These are phyloP conservation scores for Chlorella vulgaris DNA, from an alignment of 139 green algal genomes.

Conservation along the genomic window DNA sequence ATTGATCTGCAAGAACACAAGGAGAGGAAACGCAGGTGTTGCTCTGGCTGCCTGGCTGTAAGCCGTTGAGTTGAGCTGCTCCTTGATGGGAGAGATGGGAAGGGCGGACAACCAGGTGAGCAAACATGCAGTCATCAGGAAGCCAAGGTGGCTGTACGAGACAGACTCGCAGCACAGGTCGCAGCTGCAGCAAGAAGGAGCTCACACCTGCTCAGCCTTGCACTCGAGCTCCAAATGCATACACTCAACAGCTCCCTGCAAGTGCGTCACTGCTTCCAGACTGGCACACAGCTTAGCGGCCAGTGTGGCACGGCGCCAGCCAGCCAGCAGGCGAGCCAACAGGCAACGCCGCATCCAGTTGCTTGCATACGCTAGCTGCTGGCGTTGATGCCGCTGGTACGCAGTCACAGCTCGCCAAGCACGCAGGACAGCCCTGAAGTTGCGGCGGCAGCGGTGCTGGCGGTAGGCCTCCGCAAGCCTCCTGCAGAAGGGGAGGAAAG, in stretches of 20 bases:
- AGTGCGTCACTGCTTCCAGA: conserved; percentile 7
- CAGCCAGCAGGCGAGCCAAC: neutral
- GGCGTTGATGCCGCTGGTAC: neutral
- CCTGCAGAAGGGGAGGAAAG: neutral
- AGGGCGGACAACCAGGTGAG: too few relatives aligned
- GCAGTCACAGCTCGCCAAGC: neutral
- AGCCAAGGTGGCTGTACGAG: too few relatives aligned
- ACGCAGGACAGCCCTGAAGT: neutral
- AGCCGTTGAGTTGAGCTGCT: too few relatives aligned
- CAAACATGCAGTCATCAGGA: neutral
- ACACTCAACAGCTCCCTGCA: conserved; percentile 20
- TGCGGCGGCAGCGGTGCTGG: neutral
- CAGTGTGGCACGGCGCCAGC: conserved; percentile 13
- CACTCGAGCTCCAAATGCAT: conserved; percentile 1
- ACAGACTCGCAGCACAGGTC: neutral
- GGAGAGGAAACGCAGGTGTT: too few relatives aligned
- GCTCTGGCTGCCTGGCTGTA: too few relatives aligned
- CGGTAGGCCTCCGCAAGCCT: neutral
- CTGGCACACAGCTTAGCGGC: conserved; percentile 10
- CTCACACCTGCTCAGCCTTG: conserved; percentile 21
- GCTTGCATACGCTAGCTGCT: neutral
- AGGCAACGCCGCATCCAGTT: neutral
- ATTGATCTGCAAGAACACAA: conserved; percentile 8
- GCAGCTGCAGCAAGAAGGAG: too few relatives aligned
- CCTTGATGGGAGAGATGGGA: too few relatives aligned